phyloP scores from a whole-genome alignment of 1,139 yeast genomes.

The Eremothecium cymbalariae region DNA sequence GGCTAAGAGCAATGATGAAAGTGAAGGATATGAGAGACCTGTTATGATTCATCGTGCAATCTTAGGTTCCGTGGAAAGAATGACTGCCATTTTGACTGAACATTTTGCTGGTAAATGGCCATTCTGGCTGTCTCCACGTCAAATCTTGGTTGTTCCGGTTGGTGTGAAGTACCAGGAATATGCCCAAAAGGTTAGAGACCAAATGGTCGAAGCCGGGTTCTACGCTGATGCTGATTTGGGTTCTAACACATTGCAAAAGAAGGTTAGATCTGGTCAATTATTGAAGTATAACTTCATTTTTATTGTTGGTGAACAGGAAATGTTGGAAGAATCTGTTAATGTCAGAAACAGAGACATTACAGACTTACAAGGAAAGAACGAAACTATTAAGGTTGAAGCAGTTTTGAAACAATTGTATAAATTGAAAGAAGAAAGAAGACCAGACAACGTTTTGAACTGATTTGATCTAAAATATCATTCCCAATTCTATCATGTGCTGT shows the following conservation, averaged over 20 bases:
- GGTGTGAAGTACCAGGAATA: constrained; percentile 87
- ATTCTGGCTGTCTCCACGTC: constrained; percentile 98
- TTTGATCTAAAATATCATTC: background rate
- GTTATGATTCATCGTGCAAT: constrained; percentile 99
- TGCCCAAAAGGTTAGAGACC: constrained; percentile 69
- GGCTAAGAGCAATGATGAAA: constrained; percentile 49
- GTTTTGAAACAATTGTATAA: constrained; percentile 60
- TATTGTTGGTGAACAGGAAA: constrained; percentile 93
- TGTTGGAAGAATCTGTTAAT: constrained; percentile 67
- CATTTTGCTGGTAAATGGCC: constrained; percentile 99
- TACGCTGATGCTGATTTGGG: constrained; percentile 87
- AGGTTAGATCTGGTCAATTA: constrained; percentile 91
- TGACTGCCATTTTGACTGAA: constrained; percentile 95
- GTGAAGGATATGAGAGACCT: constrained; percentile 49
- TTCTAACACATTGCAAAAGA: constrained; percentile 93
- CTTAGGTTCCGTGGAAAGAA: constrained; percentile 94
- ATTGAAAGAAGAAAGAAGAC: constrained; percentile 61
- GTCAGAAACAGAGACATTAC: constrained; percentile 88
- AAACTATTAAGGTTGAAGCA: constrained; percentile 58
- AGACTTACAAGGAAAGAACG: constrained; percentile 84
- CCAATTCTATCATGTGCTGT: too few species aligned
- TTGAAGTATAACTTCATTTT: constrained; percentile 89
- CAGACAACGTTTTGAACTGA: constrained; percentile 43
- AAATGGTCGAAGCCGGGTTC: constrained; percentile 60
- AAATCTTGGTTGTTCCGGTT: constrained; percentile 87